Conservation (phyloP, 2,329 filamentous ascomycete species). For the Pseudopyricularia cyperi region DNA sequence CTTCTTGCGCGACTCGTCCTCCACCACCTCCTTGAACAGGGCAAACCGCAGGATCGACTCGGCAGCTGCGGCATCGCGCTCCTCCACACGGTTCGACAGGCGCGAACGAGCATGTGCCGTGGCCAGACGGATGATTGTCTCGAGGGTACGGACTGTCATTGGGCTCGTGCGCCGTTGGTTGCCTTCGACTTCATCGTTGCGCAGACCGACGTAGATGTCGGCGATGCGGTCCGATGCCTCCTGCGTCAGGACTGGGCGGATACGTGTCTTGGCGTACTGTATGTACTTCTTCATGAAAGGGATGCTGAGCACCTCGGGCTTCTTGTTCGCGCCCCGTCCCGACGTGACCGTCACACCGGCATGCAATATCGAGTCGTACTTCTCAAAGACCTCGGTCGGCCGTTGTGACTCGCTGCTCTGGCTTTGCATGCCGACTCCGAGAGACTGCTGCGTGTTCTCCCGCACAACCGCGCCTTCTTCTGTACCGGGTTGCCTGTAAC, state of each 20-base stretch:
- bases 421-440: constrained; percentile 77
- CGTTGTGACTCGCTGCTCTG: constrained; percentile 53
- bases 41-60: constrained; percentile 88
- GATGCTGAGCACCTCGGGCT: constrained; percentile 82
- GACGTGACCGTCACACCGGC: constrained; percentile 71
- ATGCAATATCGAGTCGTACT: constrained; percentile 92
- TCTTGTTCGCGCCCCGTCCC: constrained; percentile 60
- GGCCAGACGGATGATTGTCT: constrained; percentile 94
- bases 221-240: constrained; percentile 87
- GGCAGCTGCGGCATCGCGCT: constrained; percentile 75
- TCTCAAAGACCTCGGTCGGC: constrained; percentile 85
- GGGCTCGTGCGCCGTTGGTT: constrained; percentile 90
- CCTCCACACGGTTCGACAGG: constrained; percentile 76
- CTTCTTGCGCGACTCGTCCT: constrained; percentile 69
- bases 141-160: constrained; percentile 91
- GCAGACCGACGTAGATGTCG: constrained; percentile 77
- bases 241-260: constrained; percentile 83
- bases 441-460: constrained; percentile 69
- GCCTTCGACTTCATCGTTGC: constrained; percentile 91
- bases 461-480: constrained; percentile 93
- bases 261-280: constrained; percentile 86
- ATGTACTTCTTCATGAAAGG: constrained; percentile 99
- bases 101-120: constrained; percentile 92
- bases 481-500: constrained; percentile 81
- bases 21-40: constrained; percentile 88